Conservation (phyloP, 2,329 filamentous ascomycete genomes). For the Apiospora saccharicola region DNA sequence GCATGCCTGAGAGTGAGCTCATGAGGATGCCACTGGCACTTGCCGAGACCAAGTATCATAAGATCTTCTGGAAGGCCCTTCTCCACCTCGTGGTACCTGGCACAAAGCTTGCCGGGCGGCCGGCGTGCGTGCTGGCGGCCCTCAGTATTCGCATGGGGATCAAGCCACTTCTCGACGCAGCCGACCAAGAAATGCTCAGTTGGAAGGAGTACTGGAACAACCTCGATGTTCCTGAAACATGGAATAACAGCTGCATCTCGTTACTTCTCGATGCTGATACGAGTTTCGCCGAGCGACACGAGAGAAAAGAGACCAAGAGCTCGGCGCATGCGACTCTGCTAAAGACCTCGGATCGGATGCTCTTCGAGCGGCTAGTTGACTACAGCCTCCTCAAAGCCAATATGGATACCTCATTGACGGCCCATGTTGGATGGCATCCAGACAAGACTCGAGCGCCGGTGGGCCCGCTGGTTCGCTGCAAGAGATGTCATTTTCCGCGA, state of each 20-base stretch:
- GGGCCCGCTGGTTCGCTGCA: slow-evolving; percentile 52
- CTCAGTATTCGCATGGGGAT: slow-evolving; percentile 58
- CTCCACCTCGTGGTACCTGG: slow-evolving; percentile 57
- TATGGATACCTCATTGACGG: slow-evolving; percentile 51
- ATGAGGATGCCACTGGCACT: slow-evolving; percentile 54
- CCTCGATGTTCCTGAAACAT: slow-evolving; percentile 50
- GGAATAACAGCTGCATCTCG: slow-evolving; percentile 36
- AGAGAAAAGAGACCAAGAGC: background rate
- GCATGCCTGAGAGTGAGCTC: slow-evolving; percentile 41
- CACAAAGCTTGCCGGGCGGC: slow-evolving; percentile 53
- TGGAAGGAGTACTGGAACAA: slow-evolving; percentile 56
- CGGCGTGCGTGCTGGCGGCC: slow-evolving; percentile 55
- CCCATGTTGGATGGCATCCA: slow-evolving; percentile 54
- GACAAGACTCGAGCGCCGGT: slow-evolving; percentile 51
- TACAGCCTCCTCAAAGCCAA: slow-evolving; percentile 57
- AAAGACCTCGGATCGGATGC: slow-evolving; percentile 10
- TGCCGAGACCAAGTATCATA: slow-evolving; percentile 42
- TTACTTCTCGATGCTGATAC: background rate
- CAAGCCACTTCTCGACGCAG: slow-evolving; percentile 40
- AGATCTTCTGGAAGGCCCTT: slow-evolving; percentile 56
- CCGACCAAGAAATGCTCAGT: slow-evolving; percentile 50
- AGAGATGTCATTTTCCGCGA: slow-evolving; percentile 51
- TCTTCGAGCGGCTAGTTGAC: slow-evolving; percentile 54
- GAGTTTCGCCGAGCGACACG: background rate
- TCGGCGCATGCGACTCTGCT: background rate